These are phyloP conservation scores for Rachicladosporium sp. DNA, from an alignment of 2,329 filamentous ascomycete species.

Conservation along the genomic window DNA sequence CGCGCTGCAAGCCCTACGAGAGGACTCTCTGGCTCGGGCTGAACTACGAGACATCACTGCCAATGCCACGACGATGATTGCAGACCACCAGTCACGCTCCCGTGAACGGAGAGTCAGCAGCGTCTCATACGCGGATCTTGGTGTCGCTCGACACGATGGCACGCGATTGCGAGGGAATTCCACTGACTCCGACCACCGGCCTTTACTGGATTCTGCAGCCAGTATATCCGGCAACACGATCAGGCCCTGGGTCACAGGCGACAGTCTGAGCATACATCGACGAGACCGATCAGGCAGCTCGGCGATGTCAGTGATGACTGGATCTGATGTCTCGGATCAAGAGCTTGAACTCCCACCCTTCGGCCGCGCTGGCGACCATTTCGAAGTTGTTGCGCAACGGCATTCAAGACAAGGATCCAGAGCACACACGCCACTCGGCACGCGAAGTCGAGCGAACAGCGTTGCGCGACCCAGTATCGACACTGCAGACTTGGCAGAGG, in stretches of 20 bases:
- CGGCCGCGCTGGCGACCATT: conserved; percentile 25
- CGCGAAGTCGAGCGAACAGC: conserved; percentile 17
- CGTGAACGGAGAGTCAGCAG: conserved; percentile 59
- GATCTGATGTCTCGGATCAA: conserved; percentile 18
- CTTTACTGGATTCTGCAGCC: conserved; percentile 59
- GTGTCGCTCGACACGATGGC: conserved; percentile 65
- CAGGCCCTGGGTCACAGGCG: conserved; percentile 18
- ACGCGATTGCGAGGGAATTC: conserved; percentile 63
- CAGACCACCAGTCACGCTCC: conserved; percentile 47
- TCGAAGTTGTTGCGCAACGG: conserved; percentile 30
- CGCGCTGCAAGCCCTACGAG: conserved; percentile 52
- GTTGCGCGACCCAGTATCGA: conserved; percentile 13
- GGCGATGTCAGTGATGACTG: conserved; percentile 26
- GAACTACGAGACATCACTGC: conserved; percentile 27
- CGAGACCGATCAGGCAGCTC: conserved; percentile 33
- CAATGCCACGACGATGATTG: conserved; percentile 30
- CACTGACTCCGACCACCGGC: conserved; percentile 58
- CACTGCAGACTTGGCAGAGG: conserved; percentile 20
- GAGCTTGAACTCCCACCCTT: conserved; percentile 18
- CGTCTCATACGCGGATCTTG: conserved; percentile 65
- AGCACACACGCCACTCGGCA: conserved; percentile 9
- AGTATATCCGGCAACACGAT: conserved; percentile 37
- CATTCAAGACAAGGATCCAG: conserved; percentile 20
- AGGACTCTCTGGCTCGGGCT: conserved; percentile 43
- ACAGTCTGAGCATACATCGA: conserved; percentile 24